Conservation (phyloP, 805 yeast genomes). For the Metschnikowia anglica region DNA sequence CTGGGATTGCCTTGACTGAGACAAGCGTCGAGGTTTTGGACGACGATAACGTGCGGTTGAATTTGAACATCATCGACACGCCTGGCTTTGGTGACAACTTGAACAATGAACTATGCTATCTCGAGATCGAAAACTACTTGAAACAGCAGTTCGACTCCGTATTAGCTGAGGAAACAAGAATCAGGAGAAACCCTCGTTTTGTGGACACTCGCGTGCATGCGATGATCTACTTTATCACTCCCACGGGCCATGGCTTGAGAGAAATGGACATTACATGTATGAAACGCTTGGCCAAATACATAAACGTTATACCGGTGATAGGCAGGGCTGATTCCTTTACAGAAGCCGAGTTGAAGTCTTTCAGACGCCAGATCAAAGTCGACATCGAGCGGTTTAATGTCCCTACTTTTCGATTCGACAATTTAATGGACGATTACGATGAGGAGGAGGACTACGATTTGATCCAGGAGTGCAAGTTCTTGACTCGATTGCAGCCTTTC, state of each 20-base stretch:
- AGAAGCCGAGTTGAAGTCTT: slow-evolving; percentile 55
- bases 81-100: slow-evolving; percentile 88
- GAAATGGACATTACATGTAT: slow-evolving; percentile 75
- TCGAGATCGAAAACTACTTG: background rate
- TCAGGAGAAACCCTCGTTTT: slow-evolving; percentile 80
- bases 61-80: slow-evolving; percentile 64
- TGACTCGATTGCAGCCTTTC: slow-evolving; percentile 71
- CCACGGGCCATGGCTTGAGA: slow-evolving; percentile 76
- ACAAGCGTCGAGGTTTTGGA: slow-evolving; percentile 60
- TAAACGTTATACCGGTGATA: slow-evolving; percentile 81
- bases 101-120: slow-evolving; percentile 42
- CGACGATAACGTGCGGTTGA: slow-evolving; percentile 55
- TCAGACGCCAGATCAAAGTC: slow-evolving; percentile 56
- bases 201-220: slow-evolving; percentile 77
- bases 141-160: background rate
- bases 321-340: slow-evolving; percentile 81
- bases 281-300: slow-evolving; percentile 65
- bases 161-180: slow-evolving; percentile 83
- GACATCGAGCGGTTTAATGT: slow-evolving; percentile 70
- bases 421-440: slow-evolving; percentile 48
- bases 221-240: slow-evolving; percentile 73
- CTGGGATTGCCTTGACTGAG: slow-evolving; percentile 74
- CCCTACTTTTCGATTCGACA: slow-evolving; percentile 75
- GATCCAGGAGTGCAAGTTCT: slow-evolving; percentile 62
- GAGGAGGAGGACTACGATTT: slow-evolving; percentile 76